Evolutionary conservation across 305 asterid species (phyloP), one percentile per base, ranked within the genome.

Genomic region (Petunia hybrid): DNA sequence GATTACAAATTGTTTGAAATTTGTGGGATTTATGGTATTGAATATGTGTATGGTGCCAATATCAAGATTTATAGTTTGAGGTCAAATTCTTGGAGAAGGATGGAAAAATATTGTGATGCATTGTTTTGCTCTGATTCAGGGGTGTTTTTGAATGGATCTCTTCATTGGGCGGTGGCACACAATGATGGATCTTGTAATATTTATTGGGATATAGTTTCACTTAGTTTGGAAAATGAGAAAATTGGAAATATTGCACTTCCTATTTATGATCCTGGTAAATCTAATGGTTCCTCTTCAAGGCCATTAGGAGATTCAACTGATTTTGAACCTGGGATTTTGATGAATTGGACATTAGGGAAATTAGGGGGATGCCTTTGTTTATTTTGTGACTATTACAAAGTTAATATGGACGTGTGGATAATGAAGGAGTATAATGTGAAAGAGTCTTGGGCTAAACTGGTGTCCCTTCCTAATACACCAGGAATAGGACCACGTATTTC

Each of bases 1-100:
- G 85, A 82, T 61, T 82, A 70, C 0, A 82, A 82, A 63, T 71
- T 77, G 12, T 66, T 82, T 75, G 65, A 64, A 43, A 4, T 80
- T 35, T 22, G 1, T 53, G 80, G 65, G 2, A 40, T 55, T 42
- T 57, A 48, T 69, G 83, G n/a, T 8, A 5, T 46, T 4, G 39
- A 35, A 1, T 56, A 56, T 80, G 79, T 55, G 1, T 73, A 57
- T 36, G 65, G 22, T 57, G 55, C 53, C 6, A 76, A 4, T 40
- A 36, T 68, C 70, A 68, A 57, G 48, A 75, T 80, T 22, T 80
- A 80, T 59, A 31, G 75, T 31, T 42, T 70, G 16, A 80, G 39
- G 71, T 1, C 51, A 0, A 48, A 80, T 57, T 68, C 79, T 80
- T 80, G 83, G 83, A 80, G 14, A 43, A 43, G 8, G 4, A 80